Evolutionary conservation across 768 basidiomycete species (phyloP), one percentile per base, ranked within the genome.

Genomic region (Dendrothele bispora): DNA sequence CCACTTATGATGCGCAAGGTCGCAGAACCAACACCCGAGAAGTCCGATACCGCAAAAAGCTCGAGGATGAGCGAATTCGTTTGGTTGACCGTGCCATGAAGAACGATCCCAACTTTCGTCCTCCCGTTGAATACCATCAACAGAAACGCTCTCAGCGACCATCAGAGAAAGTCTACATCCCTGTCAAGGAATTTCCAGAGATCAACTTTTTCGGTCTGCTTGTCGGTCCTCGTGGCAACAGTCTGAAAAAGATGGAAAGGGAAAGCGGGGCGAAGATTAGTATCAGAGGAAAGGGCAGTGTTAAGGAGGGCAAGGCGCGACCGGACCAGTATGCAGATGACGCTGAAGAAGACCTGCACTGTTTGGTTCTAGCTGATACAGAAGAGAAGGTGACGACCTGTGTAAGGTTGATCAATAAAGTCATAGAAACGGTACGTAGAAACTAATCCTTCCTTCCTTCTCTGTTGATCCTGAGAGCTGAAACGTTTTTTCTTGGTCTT

Each of bases 141-240:
- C 87, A 93, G 64, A 95, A 97, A 68, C 87, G 93, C 26, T 91
- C 90, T 34, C 89, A 91, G 50, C 83, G 93, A 39, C 95, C 95
- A 12, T 89, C 90, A 27, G 97, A 99, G 51, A 98, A 98, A 71
- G 97, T 99, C 52, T 99, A 98, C 65, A 98, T 99, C 51, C 97
- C 97, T 32, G 95, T 98, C 64, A 98, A 99, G 67, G 97, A 99
- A 70, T 99, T 99, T 58, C 97, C 97, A 2, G 95, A 98, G 71
- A 98, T 99, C 77, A 99, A 99, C 66, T 99, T 98, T 73, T 98
- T 99, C 60, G 97, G 97, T 58, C 75, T 99, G 52, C 82, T 99
- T 51, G 95, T 99, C 54, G 97, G 97, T 30, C 97, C 97, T 61
- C 89, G 97, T 61, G 97, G 97, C 38, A 98, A 99, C 65, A 95